These are phyloP conservation scores for slime mould (Dictyostelium discoideum) DNA, from an alignment of 78 protist species.

Conservation along the genomic window DNA sequence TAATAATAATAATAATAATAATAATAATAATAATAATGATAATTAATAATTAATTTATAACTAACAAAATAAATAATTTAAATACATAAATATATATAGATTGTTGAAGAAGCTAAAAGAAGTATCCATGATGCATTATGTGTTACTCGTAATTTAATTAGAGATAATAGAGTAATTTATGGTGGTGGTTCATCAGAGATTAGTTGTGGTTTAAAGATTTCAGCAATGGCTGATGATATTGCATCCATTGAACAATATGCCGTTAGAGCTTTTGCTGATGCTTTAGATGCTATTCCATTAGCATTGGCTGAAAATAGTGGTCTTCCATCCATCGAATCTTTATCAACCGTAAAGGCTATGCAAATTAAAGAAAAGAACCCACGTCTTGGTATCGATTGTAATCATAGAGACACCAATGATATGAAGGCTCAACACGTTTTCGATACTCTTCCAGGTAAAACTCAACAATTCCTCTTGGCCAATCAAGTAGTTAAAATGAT, in stretches of 20 bases:
- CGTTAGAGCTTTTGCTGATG: conserved; percentile 99
- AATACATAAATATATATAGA: conserved; percentile 14
- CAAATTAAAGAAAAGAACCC: conserved; percentile 93
- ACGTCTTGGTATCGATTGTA: conserved; percentile 98
- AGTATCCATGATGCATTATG: conserved; percentile 99
- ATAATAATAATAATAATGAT: not conserved
- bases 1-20: too few relatives aligned
- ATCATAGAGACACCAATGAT: conserved; percentile 88
- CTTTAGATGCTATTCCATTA: conserved; percentile 98
- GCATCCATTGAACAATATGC: conserved; percentile 97
- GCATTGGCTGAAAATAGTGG: conserved; percentile 99
- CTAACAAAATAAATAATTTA: not conserved
- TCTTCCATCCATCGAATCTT: conserved; percentile 92
- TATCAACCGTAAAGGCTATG: conserved; percentile 91
- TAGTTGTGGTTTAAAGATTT: conserved; percentile 93
- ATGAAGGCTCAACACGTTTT: conserved; percentile 96
- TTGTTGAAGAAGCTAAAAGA: conserved; percentile 99
- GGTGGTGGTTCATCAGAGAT: conserved; percentile 99
- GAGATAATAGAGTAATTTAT: conserved; percentile 96
- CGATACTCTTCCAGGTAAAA: conserved; percentile 98
- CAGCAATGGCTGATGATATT: conserved; percentile 92
- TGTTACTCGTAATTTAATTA: conserved; percentile 98
- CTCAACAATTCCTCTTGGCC: conserved; percentile 98
- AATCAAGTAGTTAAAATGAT: conserved; percentile 99
- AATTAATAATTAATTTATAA: not conserved